Evolutionary conservation across 768 basidiomycete species (phyloP).

Genomic region (Pholiota molesta): DNA sequence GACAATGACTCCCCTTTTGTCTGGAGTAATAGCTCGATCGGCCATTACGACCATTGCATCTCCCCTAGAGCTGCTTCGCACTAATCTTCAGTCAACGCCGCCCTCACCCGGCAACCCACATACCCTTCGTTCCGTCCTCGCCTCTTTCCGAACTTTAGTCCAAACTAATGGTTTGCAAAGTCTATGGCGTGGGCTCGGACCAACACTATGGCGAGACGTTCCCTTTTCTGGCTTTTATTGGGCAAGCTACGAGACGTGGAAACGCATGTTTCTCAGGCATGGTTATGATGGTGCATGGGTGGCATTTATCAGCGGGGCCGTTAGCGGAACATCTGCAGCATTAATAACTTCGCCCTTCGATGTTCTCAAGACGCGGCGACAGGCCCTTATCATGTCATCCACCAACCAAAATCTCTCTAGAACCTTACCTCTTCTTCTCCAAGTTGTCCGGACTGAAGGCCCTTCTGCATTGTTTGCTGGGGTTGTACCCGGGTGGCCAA

Average conservation of each 20-base stretch:
- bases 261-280: slow-evolving; percentile 56
- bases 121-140: slow-evolving; percentile 75
- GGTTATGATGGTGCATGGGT: slow-evolving; percentile 64
- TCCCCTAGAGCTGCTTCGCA: slow-evolving; percentile 91
- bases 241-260: slow-evolving; percentile 91
- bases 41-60: slow-evolving; percentile 78
- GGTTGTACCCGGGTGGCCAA: slow-evolving; percentile 88
- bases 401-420: slow-evolving; percentile 43
- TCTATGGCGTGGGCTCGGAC: slow-evolving; percentile 89
- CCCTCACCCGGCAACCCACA: slow-evolving; percentile 68
- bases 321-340: slow-evolving; percentile 86
- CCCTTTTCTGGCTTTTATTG: slow-evolving; percentile 98
- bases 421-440: slow-evolving; percentile 65
- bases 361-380: slow-evolving; percentile 92
- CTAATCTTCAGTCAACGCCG: slow-evolving; percentile 90
- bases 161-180: slow-evolving; percentile 64
- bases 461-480: slow-evolving; percentile 80
- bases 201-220: slow-evolving; percentile 96
- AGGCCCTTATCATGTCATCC: slow-evolving; percentile 75
- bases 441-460: slow-evolving; percentile 83
- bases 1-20: slow-evolving; percentile 67
- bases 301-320: slow-evolving; percentile 88
- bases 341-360: slow-evolving; percentile 94
- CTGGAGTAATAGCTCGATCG: slow-evolving; percentile 84
- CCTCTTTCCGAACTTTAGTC: slow-evolving; percentile 62